Evolutionary conservation across 306 rosid genomes (phyloP), one percentile per base, ranked within the genome.

Genomic region (Trifolium dubium): DNA sequence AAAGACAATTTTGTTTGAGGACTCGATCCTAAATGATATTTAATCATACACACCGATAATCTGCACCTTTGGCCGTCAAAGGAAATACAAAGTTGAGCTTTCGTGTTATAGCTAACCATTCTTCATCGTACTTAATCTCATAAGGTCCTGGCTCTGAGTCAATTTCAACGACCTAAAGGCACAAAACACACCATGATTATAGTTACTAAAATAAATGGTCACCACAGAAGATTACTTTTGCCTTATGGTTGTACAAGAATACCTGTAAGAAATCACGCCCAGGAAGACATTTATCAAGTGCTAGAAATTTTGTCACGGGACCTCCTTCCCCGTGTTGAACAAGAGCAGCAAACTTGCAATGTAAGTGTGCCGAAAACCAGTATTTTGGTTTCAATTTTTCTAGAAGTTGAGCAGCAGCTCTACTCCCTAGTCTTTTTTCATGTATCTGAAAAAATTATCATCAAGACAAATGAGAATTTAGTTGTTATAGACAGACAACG

Each of bases 331-430:
- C 97, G 35, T 94, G 97, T 77, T 91, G 98, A 84, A 94, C 96
- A 83, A 85, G 86, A 71, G 98, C 97, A 81, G 98, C 78, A 84
- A 94, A 91, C 78, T 88, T 94, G 87, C 97, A 94, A 75, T 91
- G 98, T 77, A 94, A 75, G 81, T 94, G 98, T 62, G 97, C 98
- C 17, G 97, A 91, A 88, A 91, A 94, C 98, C 98, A 91, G 71
- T 88, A 91, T 8, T 75, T 83, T 6, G 98, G 97, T 84, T 83
- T 94, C 83, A 94, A 64, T 81, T 89, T 91, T 77, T 85, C 92
- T 65, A 94, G 90, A 73, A 91, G 91, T 72, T 85, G 81, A 67
- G 97, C 89, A 64, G 95, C 92, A 72, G 97, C 76, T 80, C 80
- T 88, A 84, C 91, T 94, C 73, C 97, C 98, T 31, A 91, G 92